Conservation (phyloP, 1,139 yeast species). For the Yamadazyma atlantica region DNA sequence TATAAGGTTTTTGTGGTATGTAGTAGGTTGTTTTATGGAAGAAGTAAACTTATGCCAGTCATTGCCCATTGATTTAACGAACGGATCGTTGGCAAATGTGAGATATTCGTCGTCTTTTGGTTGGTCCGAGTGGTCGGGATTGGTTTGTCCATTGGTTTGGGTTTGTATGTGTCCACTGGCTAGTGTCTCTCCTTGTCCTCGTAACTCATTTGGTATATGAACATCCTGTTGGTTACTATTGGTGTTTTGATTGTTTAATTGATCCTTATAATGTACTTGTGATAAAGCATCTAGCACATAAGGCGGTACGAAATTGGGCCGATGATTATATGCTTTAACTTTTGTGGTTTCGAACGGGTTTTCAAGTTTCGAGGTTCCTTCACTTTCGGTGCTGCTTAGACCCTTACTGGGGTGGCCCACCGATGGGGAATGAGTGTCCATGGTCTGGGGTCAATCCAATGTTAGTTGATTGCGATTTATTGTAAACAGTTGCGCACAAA, state of each 20-base stretch:
- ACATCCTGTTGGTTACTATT: constrained; percentile 19
- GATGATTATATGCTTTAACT: constrained; percentile 35
- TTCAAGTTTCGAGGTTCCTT: constrained; percentile 3
- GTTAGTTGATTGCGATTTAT: too few species aligned
- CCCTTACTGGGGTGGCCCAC: not conserved
- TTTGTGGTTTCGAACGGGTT: constrained; percentile 29
- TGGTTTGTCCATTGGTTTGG: constrained; percentile 1
- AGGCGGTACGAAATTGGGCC: constrained; percentile 50
- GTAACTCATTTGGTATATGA: too few species aligned
- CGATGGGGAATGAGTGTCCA: not conserved
- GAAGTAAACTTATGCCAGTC: constrained; percentile 40
- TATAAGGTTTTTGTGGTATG: constrained; percentile 32
- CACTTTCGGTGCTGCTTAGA: constrained; percentile 1
- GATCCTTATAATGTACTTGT: constrained; percentile 42
- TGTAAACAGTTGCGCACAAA: constrained; percentile 1
- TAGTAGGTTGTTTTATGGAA: constrained; percentile 37
- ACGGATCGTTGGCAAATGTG: constrained; percentile 41
- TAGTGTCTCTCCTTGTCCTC: too few species aligned
- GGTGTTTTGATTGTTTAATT: constrained; percentile 31
- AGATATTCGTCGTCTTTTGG: constrained; percentile 29
- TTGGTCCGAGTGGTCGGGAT: not conserved
- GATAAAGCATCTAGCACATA: constrained; percentile 58
- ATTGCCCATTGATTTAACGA: constrained; percentile 34
- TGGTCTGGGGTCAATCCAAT: too few species aligned
- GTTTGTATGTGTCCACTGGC: too few species aligned